These are phyloP conservation scores for Pseudozyma hubeiensis DNA, from an alignment of 1,284 basidiomycete species.

Conservation along the genomic window DNA sequence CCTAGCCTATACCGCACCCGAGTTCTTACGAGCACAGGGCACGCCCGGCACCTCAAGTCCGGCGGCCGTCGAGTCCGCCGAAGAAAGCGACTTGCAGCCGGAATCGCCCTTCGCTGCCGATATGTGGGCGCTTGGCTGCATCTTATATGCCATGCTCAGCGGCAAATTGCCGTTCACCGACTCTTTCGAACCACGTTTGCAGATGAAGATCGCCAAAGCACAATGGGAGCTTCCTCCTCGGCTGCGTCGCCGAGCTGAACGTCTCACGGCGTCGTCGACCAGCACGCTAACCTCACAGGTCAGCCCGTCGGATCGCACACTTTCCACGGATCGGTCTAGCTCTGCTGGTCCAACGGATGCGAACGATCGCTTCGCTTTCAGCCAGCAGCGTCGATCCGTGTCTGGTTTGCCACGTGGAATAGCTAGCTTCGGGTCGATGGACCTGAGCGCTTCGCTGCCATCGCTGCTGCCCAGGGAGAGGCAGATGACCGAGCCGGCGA, in stretches of 20 bases:
- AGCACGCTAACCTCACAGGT: constrained; percentile 28
- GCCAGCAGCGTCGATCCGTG: constrained; percentile 22
- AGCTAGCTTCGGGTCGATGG: constrained; percentile 17
- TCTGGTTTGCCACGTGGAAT: constrained; percentile 11
- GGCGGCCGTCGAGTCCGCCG: constrained; percentile 6
- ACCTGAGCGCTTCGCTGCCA: constrained; percentile 53
- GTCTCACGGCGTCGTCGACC: constrained; percentile 24
- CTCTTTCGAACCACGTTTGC: constrained; percentile 60
- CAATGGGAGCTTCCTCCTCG: constrained; percentile 59
- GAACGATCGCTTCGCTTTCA: constrained; percentile 37
- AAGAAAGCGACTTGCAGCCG: constrained; percentile 14
- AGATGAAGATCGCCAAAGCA: constrained; percentile 61
- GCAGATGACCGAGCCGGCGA: constrained; percentile 22
- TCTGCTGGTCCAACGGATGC: constrained; percentile 14
- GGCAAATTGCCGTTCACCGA: constrained; percentile 60
- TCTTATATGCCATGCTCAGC: constrained; percentile 58
- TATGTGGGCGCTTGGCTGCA: constrained; percentile 64
- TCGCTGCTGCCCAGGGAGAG: constrained; percentile 35
- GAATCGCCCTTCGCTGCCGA: constrained; percentile 58
- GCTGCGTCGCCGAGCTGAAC: constrained; percentile 46
- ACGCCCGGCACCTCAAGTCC: constrained; percentile 29
- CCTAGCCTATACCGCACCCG: constrained; percentile 58
- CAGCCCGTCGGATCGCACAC: constrained; percentile 23
- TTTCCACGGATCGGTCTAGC: constrained; percentile 15
- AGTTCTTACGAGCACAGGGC: constrained; percentile 46